These are phyloP conservation scores for Comarum palustre DNA, from an alignment of 306 rosid genomes.

Conservation along the genomic window DNA sequence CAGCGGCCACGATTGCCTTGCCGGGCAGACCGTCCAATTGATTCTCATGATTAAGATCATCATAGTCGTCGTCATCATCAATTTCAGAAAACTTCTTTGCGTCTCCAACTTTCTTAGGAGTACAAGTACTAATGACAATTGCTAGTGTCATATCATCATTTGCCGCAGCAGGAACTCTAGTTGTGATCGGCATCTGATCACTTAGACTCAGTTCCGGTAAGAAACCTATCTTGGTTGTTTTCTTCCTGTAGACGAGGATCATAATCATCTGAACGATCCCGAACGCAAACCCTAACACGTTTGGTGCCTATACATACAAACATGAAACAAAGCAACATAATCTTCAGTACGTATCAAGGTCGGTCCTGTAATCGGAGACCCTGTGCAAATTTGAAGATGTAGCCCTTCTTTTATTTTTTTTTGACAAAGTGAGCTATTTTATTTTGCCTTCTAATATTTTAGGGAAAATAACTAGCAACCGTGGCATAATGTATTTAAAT, in stretches of 20 bases:
- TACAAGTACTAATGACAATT: neutral
- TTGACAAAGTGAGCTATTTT: too few species aligned
- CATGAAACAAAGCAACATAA: neutral
- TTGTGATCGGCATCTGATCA: neutral
- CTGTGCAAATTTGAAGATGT: too few species aligned
- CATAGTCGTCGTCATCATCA: neutral
- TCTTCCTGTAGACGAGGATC: conserved; percentile 31
- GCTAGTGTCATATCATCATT: neutral
- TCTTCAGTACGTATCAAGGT: too few species aligned
- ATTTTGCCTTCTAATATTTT: too few species aligned
- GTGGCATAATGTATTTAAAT: too few species aligned
- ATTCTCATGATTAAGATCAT: neutral
- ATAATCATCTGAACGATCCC: conserved; percentile 40
- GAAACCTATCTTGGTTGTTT: conserved; percentile 8
- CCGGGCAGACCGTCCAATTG: neutral
- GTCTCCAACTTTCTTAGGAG: too few species aligned
- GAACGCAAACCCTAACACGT: conserved; percentile 31
- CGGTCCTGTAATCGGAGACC: too few species aligned
- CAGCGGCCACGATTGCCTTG: neutral
- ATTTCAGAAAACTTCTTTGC: neutral
- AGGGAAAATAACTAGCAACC: too few species aligned
- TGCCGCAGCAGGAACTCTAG: neutral
- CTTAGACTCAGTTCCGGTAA: conserved; percentile 20
- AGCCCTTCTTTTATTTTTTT: too few species aligned
- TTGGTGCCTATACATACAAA: conserved; percentile 34